Conservation (phyloP, 441 rosid genomes). For the Pelargonium myrrhifolium region DNA sequence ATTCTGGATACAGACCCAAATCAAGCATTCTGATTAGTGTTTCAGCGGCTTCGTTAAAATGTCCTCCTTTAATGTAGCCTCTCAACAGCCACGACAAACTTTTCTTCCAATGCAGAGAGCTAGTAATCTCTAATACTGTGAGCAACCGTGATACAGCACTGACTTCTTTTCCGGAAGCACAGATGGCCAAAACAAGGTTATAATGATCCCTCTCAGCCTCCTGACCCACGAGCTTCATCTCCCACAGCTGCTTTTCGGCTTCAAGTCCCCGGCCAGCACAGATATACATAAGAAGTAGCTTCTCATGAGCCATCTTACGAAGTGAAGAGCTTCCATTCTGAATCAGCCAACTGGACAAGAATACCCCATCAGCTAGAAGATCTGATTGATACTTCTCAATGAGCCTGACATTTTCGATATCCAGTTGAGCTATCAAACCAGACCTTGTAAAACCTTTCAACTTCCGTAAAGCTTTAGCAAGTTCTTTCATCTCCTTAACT, state of each 20-base stretch:
- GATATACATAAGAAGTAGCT: slow-evolving; percentile 79
- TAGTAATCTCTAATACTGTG: slow-evolving; percentile 43
- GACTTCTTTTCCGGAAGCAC: slow-evolving; percentile 70
- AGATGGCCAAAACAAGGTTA: slow-evolving; percentile 75
- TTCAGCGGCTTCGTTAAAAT: slow-evolving; percentile 63
- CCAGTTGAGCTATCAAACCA: slow-evolving; percentile 53
- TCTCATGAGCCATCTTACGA: slow-evolving; percentile 59
- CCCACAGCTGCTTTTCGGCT: slow-evolving; percentile 83
- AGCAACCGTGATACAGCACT: slow-evolving; percentile 52
- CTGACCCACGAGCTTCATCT: slow-evolving; percentile 74
- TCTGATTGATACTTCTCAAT: slow-evolving; percentile 60
- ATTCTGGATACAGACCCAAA: slow-evolving; percentile 65
- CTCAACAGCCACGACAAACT: slow-evolving; percentile 70
- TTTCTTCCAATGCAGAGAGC: slow-evolving; percentile 46
- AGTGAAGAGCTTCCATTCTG: slow-evolving; percentile 54
- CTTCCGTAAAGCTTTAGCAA: slow-evolving; percentile 62
- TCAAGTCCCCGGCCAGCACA: slow-evolving; percentile 75
- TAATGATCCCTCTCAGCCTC: slow-evolving; percentile 74
- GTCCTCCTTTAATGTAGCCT: slow-evolving; percentile 85
- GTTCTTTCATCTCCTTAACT: slow-evolving; percentile 77
- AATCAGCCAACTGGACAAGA: slow-evolving; percentile 58
- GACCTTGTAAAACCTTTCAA: slow-evolving; percentile 52
- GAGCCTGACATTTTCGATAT: slow-evolving; percentile 38
- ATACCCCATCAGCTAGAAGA: slow-evolving; percentile 53
- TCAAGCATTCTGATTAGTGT: slow-evolving; percentile 60